Base-by-base conservation (phyloP, 495 filamentous ascomycete species). In the Pseudoneurospora amorphoporcata region DNA sequence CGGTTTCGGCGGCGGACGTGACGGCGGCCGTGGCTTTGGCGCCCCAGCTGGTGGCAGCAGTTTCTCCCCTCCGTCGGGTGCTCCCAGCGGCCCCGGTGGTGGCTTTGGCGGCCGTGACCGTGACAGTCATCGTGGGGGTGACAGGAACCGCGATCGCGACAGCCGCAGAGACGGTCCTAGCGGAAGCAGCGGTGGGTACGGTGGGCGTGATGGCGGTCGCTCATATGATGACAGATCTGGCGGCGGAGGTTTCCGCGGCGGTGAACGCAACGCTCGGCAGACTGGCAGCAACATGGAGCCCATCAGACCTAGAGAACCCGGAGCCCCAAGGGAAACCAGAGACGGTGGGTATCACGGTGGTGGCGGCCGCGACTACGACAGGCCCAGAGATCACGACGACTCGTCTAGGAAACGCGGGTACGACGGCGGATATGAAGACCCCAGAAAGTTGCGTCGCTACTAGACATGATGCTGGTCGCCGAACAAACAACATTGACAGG, bases 371-470 rank as follows among this genome's bases (percentile, higher is more conserved):
- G 86, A 87, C 42, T 83, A 86, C 72, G 76, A 82, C 70, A 78
- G 83, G 43, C 77, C 74, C 71, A 76, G 84, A 70, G 85, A 91
- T 76, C 43, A 78, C 78, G 85, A 91, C 79, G 89, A 90, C 73
- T 88, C 53, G 23, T 61, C 85, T 74, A 83, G 90, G 61, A 88
- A 87, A 76, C 86, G 89, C 74, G 84, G 85, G 39, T 88, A 86
- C 76, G 91, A 93, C 70, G 88, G 88, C 71, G 86, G 87, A 73
- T 90, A 93, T 79, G 92, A 95, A 76, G 92, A 95, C 80, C 89
- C 91, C 43, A 88, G 93, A 71, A 91, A 90, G 78, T 87, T 92
- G 77, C 88, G 92, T 81, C 90, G 92, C 77, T 94, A 94, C 84
- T 94, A 79, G 53, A 61, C 53, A 61, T 61, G 53, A 17, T 42